Conservation (phyloP, 2,329 filamentous ascomycete species). For the Hyphodiscus sp. region DNA sequence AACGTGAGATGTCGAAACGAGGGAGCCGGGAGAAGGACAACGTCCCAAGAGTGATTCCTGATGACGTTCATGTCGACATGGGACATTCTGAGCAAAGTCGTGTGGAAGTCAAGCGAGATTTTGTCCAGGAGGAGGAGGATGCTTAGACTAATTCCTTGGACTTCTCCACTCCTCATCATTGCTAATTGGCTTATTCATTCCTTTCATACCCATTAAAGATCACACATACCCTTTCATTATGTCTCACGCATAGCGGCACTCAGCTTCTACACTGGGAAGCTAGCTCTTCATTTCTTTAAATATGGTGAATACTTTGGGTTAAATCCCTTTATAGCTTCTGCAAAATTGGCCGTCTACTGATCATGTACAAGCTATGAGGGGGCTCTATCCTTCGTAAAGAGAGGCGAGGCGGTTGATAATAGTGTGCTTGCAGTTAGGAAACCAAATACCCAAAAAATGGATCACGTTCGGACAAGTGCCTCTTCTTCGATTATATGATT, state of each 20-base stretch:
- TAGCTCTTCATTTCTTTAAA: neutral
- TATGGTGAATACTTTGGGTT: neutral
- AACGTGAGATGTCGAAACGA: slow-evolving; percentile 1
- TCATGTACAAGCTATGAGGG: too few species aligned
- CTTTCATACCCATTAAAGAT: neutral
- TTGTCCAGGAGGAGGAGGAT: neutral
- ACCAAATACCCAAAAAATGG: neutral
- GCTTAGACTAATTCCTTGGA: neutral
- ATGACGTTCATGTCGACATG: neutral
- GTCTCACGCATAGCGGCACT: neutral
- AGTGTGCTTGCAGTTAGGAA: neutral
- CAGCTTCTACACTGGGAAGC: neutral
- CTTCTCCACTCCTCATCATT: too few species aligned
- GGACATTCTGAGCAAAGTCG: neutral
- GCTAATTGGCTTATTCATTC: neutral
- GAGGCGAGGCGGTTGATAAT: neutral
- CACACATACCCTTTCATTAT: neutral
- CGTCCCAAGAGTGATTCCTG: neutral
- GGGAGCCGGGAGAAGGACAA: neutral
- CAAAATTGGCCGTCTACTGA: too few species aligned
- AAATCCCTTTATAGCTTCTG: neutral
- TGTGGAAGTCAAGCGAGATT: neutral
- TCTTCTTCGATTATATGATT: neutral
- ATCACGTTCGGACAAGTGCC: neutral
- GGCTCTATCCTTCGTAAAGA: neutral